Conservation (phyloP, 768 basidiomycete genomes). For the Leccinum uliginosum region DNA sequence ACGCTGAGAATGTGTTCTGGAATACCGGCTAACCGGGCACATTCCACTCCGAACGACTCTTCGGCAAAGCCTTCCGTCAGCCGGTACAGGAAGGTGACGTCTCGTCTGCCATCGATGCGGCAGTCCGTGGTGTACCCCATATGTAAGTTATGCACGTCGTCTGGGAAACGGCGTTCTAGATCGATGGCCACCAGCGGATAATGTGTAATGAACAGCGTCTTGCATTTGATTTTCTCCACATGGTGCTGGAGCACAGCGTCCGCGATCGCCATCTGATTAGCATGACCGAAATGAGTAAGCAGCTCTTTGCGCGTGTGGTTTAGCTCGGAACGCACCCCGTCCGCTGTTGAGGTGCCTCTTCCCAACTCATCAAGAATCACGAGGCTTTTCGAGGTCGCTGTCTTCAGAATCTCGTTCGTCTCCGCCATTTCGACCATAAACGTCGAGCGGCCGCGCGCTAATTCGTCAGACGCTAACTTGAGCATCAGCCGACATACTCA, state of each 20-base stretch:
- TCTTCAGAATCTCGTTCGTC: slow-evolving; percentile 82
- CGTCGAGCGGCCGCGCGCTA: slow-evolving; percentile 82
- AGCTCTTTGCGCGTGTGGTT: background rate
- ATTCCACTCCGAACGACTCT: slow-evolving; percentile 92
- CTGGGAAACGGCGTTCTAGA: slow-evolving; percentile 55
- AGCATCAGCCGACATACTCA: background rate
- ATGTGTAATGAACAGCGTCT: slow-evolving; percentile 92
- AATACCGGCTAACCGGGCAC: slow-evolving; percentile 81
- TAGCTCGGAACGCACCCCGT: slow-evolving; percentile 53
- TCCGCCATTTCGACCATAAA: slow-evolving; percentile 98
- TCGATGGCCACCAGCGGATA: slow-evolving; percentile 81
- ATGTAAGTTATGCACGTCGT: slow-evolving; percentile 70
- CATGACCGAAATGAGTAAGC: background rate
- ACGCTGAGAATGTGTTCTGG: slow-evolving; percentile 62
- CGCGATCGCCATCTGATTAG: slow-evolving; percentile 84
- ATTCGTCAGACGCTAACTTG: slow-evolving; percentile 73
- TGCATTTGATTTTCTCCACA: slow-evolving; percentile 52
- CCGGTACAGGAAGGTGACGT: slow-evolving; percentile 85
- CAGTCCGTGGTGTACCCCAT: slow-evolving; percentile 78
- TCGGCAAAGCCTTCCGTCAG: slow-evolving; percentile 68
- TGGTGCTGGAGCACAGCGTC: slow-evolving; percentile 75
- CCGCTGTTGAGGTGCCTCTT: slow-evolving; percentile 87
- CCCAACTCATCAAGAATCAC: slow-evolving; percentile 91
- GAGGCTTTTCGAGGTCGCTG: slow-evolving; percentile 69
- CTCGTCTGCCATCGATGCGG: slow-evolving; percentile 66